Conservation (phyloP, 306 rosid genomes). For the Lathyrus oleraceus region DNA sequence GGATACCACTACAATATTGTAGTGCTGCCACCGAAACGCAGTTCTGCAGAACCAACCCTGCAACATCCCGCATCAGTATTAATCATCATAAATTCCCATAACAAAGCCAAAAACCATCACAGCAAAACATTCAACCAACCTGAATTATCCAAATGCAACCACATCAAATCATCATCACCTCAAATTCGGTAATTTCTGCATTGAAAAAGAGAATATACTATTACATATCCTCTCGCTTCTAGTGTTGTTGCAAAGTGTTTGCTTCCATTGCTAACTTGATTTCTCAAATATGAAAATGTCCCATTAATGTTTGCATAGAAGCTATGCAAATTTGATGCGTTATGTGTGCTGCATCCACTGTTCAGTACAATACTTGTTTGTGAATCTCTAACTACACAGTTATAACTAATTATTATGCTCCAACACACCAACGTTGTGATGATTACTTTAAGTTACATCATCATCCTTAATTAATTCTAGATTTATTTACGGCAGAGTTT, state of each 20-base stretch:
- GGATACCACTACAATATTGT: too few relatives aligned
- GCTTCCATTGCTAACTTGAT: constrained; percentile 34
- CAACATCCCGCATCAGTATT: too few relatives aligned
- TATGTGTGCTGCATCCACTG: constrained; percentile 51
- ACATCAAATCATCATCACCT: too few relatives aligned
- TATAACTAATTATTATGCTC: background rate
- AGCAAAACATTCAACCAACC: too few relatives aligned
- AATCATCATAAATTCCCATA: too few relatives aligned
- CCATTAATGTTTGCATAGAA: constrained; percentile 47
- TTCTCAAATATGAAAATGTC: constrained; percentile 40
- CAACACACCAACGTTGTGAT: constrained; percentile 26
- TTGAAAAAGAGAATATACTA: constrained; percentile 51
- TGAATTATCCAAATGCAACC: too few relatives aligned
- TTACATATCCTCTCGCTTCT: constrained; percentile 30
- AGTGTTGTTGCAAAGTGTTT: constrained; percentile 51
- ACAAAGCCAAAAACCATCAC: too few relatives aligned
- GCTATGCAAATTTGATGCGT: constrained; percentile 31
- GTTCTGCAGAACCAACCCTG: too few relatives aligned
- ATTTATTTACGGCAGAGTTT: too few relatives aligned
- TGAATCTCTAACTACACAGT: constrained; percentile 41
- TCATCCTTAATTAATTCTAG: too few relatives aligned
- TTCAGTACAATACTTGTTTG: constrained; percentile 36
- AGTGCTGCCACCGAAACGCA: too few relatives aligned
- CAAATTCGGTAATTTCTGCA: constrained; percentile 63
- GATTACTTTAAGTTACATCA: constrained; percentile 3